Percentiles rank a stretch among this genome's conserved stretches.
phyloP scores from a whole-genome alignment of 805 yeast species.

The Saturnispora mendoncae region DNA sequence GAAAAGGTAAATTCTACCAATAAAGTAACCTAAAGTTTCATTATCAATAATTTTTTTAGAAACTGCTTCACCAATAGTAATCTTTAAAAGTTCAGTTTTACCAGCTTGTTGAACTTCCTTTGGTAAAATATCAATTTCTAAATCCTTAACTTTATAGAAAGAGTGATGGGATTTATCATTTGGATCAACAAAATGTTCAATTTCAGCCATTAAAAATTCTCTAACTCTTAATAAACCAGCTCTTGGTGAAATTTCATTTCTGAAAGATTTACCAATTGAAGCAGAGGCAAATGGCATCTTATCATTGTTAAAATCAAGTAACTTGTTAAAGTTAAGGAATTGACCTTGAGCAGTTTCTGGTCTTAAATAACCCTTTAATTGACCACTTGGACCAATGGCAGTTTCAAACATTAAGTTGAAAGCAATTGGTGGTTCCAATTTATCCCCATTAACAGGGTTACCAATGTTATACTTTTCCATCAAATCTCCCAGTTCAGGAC shows the following conservation, averaged over 20 bases:
- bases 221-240: slow-evolving; percentile 96
- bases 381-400: slow-evolving; percentile 98
- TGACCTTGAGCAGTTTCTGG: slow-evolving; percentile 99
- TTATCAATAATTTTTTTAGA: slow-evolving; percentile 81
- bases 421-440: slow-evolving; percentile 83
- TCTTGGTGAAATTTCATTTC: slow-evolving; percentile 98
- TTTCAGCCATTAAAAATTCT: slow-evolving; percentile 98
- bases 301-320: slow-evolving; percentile 89
- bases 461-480: slow-evolving; percentile 75
- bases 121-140: slow-evolving; percentile 72
- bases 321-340: slow-evolving; percentile 87
- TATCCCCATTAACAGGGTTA: slow-evolving; percentile 86
- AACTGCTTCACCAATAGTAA: slow-evolving; percentile 88
- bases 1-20: slow-evolving; percentile 86
- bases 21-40: slow-evolving; percentile 93
- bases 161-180: slow-evolving; percentile 71
- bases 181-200: slow-evolving; percentile 98
- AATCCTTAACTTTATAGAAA: slow-evolving; percentile 66
- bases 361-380: slow-evolving; percentile 86
- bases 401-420: slow-evolving; percentile 99
- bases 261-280: slow-evolving; percentile 95
- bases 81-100: slow-evolving; percentile 52
- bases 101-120: slow-evolving; percentile 85
- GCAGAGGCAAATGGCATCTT: slow-evolving; percentile 99
- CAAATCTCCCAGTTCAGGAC: slow-evolving; percentile 83